These are phyloP conservation scores for Gossypium stocksii DNA, from an alignment of 345 rosid genomes.

Conservation along the genomic window DNA sequence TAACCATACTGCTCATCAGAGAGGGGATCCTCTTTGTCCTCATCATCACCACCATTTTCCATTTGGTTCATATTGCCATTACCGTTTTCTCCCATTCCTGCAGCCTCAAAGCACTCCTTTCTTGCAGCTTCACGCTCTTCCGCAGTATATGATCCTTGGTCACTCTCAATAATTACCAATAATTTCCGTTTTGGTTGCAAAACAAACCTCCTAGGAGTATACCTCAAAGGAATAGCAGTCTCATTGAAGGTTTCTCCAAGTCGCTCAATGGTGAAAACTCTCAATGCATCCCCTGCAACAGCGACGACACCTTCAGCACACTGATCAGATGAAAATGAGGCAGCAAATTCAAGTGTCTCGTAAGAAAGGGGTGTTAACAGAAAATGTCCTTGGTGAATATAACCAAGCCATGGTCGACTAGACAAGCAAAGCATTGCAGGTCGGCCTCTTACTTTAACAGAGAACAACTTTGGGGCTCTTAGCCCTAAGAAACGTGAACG, in stretches of 20 bases:
- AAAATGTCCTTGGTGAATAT: constrained; percentile 95
- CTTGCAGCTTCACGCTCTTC: constrained; percentile 96
- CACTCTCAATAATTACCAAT: constrained; percentile 84
- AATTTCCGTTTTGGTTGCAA: constrained; percentile 73
- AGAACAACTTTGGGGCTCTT: constrained; percentile 87
- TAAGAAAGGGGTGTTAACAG: constrained; percentile 91
- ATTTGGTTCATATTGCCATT: constrained; percentile 52
- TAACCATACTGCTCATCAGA: constrained; percentile 98
- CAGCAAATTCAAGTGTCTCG: constrained; percentile 91
- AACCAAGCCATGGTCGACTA: constrained; percentile 98
- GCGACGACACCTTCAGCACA: constrained; percentile 98
- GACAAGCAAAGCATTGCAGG: constrained; percentile 96
- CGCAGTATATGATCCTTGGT: constrained; percentile 92
- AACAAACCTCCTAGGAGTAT: constrained; percentile 94
- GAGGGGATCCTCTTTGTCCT: constrained; percentile 76
- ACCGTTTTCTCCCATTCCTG: constrained; percentile 80
- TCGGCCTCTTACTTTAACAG: constrained; percentile 75
- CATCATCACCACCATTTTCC: constrained; percentile 81
- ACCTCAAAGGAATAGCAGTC: constrained; percentile 83
- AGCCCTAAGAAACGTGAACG: constrained; percentile 91
- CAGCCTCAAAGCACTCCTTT: constrained; percentile 82
- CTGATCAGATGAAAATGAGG: constrained; percentile 96
- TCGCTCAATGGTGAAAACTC: constrained; percentile 88
- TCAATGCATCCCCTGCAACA: constrained; percentile 92
- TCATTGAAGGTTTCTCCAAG: constrained; percentile 96